Conservation (phyloP, 495 filamentous ascomycete genomes). For the Penicillium canescens region DNA sequence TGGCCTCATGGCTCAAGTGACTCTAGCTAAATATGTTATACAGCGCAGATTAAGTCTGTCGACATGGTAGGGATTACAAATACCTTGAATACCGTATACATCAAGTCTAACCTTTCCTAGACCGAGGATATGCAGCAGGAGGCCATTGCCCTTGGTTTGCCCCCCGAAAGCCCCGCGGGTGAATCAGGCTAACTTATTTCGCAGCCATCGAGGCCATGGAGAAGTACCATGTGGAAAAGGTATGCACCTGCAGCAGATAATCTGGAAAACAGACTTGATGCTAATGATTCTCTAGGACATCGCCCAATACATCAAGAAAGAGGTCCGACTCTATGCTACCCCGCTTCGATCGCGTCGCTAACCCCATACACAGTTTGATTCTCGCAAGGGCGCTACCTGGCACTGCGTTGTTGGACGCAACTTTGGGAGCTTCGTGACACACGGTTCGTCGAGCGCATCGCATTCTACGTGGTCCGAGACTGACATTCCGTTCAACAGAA, state of each 20-base stretch:
- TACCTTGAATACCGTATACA: slow-evolving; percentile 8
- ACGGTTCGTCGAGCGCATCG: slow-evolving; percentile 60
- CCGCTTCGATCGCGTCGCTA: slow-evolving; percentile 19
- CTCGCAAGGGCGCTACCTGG: slow-evolving; percentile 91
- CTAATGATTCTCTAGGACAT: slow-evolving; percentile 67
- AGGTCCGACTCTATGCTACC: slow-evolving; percentile 50
- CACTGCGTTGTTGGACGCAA: slow-evolving; percentile 98
- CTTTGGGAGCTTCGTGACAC: slow-evolving; percentile 98
- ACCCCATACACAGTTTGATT: slow-evolving; percentile 68
- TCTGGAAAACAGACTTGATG: slow-evolving; percentile 4
- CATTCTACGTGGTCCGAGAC: background rate
- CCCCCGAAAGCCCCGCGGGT: background rate
- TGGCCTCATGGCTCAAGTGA: background rate
- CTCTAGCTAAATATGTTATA: slow-evolving; percentile 30
- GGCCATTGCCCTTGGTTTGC: slow-evolving; percentile 88
- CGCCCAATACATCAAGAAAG: slow-evolving; percentile 95
- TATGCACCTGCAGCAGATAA: slow-evolving; percentile 28
- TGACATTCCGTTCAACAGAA: slow-evolving; percentile 54
- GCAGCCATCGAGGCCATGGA: slow-evolving; percentile 90
- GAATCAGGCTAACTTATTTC: slow-evolving; percentile 20
- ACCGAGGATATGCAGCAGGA: slow-evolving; percentile 96
- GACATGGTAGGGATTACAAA: slow-evolving; percentile 75
- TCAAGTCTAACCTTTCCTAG: slow-evolving; percentile 40
- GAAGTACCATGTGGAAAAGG: slow-evolving; percentile 93
- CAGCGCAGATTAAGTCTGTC: slow-evolving; percentile 93